Evolutionary conservation across 306 rosid genomes (phyloP).

Genomic region (Quercus mongolica): DNA sequence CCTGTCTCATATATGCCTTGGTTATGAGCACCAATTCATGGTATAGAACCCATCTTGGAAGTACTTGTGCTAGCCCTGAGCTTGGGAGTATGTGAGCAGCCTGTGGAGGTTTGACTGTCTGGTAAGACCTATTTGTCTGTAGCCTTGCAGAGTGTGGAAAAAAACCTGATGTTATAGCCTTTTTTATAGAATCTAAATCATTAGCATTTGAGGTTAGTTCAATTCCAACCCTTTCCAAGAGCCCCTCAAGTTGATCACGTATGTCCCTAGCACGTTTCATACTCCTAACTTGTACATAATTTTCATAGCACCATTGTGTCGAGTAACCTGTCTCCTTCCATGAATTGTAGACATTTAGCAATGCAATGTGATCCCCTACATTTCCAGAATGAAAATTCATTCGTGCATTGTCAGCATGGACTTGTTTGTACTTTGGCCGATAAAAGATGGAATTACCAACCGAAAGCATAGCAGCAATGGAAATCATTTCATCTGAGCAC

Average conservation of each 20-base stretch:
- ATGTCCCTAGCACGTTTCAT: slow-evolving; percentile 96
- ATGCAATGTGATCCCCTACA: slow-evolving; percentile 87
- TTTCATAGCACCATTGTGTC: slow-evolving; percentile 95
- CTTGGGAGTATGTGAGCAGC: slow-evolving; percentile 93
- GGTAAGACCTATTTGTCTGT: slow-evolving; percentile 79
- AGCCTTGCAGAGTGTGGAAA: slow-evolving; percentile 79
- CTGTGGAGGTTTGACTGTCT: slow-evolving; percentile 77
- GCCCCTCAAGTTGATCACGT: slow-evolving; percentile 92
- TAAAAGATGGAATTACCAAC: slow-evolving; percentile 89
- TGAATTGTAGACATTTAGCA: slow-evolving; percentile 82
- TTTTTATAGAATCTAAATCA: slow-evolving; percentile 76
- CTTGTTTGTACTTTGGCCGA: slow-evolving; percentile 97
- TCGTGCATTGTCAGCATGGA: slow-evolving; percentile 92
- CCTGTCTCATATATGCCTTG: slow-evolving; percentile 95
- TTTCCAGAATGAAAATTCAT: slow-evolving; percentile 87
- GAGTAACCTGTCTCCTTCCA: slow-evolving; percentile 98
- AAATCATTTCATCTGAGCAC: slow-evolving; percentile 81
- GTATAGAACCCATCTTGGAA: slow-evolving; percentile 66
- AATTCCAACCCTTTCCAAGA: slow-evolving; percentile 92
- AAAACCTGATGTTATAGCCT: slow-evolving; percentile 90
- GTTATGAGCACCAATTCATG: slow-evolving; percentile 87
- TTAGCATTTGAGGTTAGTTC: slow-evolving; percentile 54
- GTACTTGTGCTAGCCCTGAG: slow-evolving; percentile 83
- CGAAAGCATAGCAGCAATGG: slow-evolving; percentile 91
- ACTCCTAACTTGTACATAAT: slow-evolving; percentile 93